Conservation (phyloP, 1,284 basidiomycete species). For the Irpex sp. region DNA sequence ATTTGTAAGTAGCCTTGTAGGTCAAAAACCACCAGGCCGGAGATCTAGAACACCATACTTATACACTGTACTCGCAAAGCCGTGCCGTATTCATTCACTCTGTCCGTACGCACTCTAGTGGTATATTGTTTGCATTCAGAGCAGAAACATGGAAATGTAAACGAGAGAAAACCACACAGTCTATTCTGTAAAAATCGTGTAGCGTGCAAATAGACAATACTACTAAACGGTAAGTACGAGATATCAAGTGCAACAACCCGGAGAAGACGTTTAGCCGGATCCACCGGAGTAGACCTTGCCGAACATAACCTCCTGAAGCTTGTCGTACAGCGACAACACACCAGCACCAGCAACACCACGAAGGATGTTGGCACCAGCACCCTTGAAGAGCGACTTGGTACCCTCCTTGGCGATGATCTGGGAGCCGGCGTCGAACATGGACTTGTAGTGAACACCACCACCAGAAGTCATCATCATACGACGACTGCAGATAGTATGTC, state of each 20-base stretch:
- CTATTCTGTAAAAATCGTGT: constrained; percentile 30
- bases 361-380: constrained; percentile 96
- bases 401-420: constrained; percentile 92
- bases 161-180: constrained; percentile 30
- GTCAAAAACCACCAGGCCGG: too few relatives aligned
- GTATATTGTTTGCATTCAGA: too few relatives aligned
- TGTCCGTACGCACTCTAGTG: too few relatives aligned
- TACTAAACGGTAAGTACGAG: constrained; percentile 30
- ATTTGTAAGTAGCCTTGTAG: too few relatives aligned
- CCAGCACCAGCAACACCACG: constrained; percentile 98
- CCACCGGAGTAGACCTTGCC: constrained; percentile 95
- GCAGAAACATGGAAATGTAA: constrained; percentile 15
- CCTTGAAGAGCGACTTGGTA: constrained; percentile 87
- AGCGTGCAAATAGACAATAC: constrained; percentile 29
- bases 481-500: constrained; percentile 54
- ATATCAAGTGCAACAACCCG: constrained; percentile 21
- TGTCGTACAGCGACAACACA: constrained; percentile 93
- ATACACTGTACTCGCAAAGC: too few relatives aligned
- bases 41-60: too few relatives aligned
- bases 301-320: constrained; percentile 88
- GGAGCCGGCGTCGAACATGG: constrained; percentile 83
- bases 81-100: too few relatives aligned
- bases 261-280: constrained; percentile 38
- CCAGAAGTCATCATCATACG: constrained; percentile 97
- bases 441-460: constrained; percentile 84